Base-by-base conservation (phyloP, 305 asterid genomes). In the Fraxinus nigra region DNA sequence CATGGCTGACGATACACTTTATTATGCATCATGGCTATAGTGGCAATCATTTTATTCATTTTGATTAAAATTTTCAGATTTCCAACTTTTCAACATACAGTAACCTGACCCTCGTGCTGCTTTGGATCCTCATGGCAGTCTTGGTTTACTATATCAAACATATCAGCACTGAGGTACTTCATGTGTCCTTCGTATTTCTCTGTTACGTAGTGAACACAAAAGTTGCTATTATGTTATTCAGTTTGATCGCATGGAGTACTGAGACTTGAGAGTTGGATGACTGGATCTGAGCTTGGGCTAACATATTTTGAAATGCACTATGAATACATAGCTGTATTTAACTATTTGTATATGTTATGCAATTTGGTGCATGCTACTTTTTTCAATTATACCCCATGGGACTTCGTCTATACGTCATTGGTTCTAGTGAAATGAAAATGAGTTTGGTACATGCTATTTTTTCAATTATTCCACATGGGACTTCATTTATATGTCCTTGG, bases 1-100 rank as follows among this genome's bases (percentile, higher is more conserved):
- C 78, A 7, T 11, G 75, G 70, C 16, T 18, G 81, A 59, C 16
- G 77, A 56, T 56, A 77, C 20, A 28, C 7, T 79, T 46, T 83
- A n/a, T 8, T 63, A 63, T 77, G 28, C 75, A 13, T 30, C 18
- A 30, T 16, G 73, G 72, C 43, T 54, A 70, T 48, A 26, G 70
- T 75, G 70, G 72, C 16, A 56, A 38, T 72, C 43, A 48, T 84
- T 85, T 80, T 81, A 5, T 65, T 33, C 69, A 6, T 78, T 75
- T 86, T 84, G 48, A 16, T 40, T 78, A 78, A 33, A 67, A 85
- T 51, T 88, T 85, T 76, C 97, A 96, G 99, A 93, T 96, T 75
- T 94, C 98, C 51, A 94, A 96, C 90, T 92, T 96, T 83, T 96
- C 99, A 26, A 96, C 99, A 7, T 94, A 92, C 82, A 93, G 97